Percentiles rank a stretch among this genome's conserved stretches.
These are phyloP conservation scores for Amylocystis lapponica DNA, from an alignment of 768 basidiomycete genomes.

Conservation along the genomic window DNA sequence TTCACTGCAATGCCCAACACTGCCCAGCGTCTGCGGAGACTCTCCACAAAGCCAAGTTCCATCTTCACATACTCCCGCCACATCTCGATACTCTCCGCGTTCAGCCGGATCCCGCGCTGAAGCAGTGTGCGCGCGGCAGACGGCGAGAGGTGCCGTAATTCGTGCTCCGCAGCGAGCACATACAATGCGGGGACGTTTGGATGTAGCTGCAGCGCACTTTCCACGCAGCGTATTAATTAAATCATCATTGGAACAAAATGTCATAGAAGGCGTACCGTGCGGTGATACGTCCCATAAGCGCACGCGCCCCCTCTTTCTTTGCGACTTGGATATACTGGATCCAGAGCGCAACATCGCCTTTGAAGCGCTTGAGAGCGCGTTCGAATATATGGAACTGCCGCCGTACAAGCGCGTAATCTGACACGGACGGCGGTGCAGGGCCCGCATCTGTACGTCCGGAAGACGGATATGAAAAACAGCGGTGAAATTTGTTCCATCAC, in stretches of 20 bases:
- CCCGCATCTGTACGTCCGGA: constrained; percentile 27
- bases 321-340: constrained; percentile 84
- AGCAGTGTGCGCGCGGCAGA: constrained; percentile 79
- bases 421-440: constrained; percentile 53
- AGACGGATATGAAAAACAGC: constrained; percentile 1
- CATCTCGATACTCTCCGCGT: constrained; percentile 63
- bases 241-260: not conserved
- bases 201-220: constrained; percentile 84
- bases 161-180: constrained; percentile 80
- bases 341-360: constrained; percentile 83
- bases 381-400: constrained; percentile 89
- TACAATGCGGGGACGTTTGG: constrained; percentile 75
- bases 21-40: constrained; percentile 71
- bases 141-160: constrained; percentile 66
- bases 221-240: not conserved
- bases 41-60: constrained; percentile 84
- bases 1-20: constrained; percentile 60
- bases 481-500: not conserved
- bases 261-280: constrained; percentile 54
- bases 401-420: constrained; percentile 80
- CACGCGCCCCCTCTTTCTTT: constrained; percentile 70
- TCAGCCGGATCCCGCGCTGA: constrained; percentile 80
- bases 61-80: constrained; percentile 91
- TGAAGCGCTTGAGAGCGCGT: constrained; percentile 84
- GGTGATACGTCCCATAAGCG: constrained; percentile 75